Base-by-base conservation (phyloP, 2,329 filamentous ascomycete species). In the Microsporum canis region DNA sequence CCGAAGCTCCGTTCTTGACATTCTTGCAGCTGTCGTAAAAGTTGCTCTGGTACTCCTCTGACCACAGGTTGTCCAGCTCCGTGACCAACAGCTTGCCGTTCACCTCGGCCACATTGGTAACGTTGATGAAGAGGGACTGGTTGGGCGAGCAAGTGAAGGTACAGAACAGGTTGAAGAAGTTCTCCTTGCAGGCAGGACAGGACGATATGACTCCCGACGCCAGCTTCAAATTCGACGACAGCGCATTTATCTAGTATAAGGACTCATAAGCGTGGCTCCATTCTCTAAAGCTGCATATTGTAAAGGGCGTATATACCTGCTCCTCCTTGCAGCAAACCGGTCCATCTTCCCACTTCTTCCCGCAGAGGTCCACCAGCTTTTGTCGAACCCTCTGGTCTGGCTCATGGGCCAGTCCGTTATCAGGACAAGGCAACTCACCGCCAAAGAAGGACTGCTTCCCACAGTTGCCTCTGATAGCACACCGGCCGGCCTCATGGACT, bases 1-100 rank as follows among this genome's bases (percentile, higher is more conserved):
- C 96, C 47, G 92, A 91, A 5, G 91, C 88, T 39, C 94, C 94
- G 69, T 97, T 96, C 72, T 99, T 99, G 75, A 99, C 92, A 73
- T 99, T 91, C 76, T 97, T 97, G 79, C 94, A 99, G 76, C 94
- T 99, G 74, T 96, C 83, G 72, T 91, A 99, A 77, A 99, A 95
- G 1, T 88, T 91, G 6, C 83, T 81, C 49, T 90, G 91, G 72
- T 95, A 97, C 59, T 88, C 80, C 61, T 91, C 81, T 1, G 90
- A 89, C 67, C 96, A 85, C 4, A 97, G 78, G 70, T 96, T 92
- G 70, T 96, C 91, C 27, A 99, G 77, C 76, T 96, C 90, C 0
- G 88, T 90, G 12, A 96, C 91, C n/a, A 90, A 75, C 61, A 77
- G 76, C 66, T 86, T 85, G 10, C 75, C 76, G 31, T 74, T 81